Evolutionary conservation across 768 basidiomycete genomes (phyloP).

Genomic region (Auriscalpium microsporum): DNA sequence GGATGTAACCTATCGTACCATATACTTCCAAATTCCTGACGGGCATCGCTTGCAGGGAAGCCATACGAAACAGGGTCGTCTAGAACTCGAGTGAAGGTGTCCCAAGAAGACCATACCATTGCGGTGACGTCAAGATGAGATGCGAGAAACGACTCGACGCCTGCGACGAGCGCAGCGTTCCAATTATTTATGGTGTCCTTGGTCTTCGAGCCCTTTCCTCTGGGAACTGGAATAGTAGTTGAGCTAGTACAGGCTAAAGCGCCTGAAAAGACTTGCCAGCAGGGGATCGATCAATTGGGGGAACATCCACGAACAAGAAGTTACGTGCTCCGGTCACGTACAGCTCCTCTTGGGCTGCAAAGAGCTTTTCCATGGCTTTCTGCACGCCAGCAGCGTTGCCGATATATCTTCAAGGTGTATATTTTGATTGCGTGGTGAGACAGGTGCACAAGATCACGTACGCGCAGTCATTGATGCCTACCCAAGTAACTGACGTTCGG

Average conservation of each 20-base stretch:
- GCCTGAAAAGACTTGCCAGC: conserved; percentile 18
- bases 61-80: conserved; percentile 36
- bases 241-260: background rate
- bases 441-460: conserved; percentile 18
- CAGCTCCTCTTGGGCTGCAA: conserved; percentile 37
- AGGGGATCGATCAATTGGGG: conserved; percentile 45
- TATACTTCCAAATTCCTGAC: conserved; percentile 29
- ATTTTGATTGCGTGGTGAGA: no score
- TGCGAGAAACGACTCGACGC: conserved; percentile 27
- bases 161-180: conserved; percentile 35
- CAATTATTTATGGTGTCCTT: conserved; percentile 25
- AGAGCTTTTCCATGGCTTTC: conserved; percentile 27
- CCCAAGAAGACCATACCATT: conserved; percentile 41
- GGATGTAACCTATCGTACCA: conserved; percentile 51
- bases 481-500: conserved; percentile 45
- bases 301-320: conserved; percentile 54
- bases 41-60: conserved; percentile 27
- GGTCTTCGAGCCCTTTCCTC: no score
- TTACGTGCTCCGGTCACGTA: conserved; percentile 39
- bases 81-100: conserved; percentile 37
- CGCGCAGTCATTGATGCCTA: conserved; percentile 64
- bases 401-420: background rate
- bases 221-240: background rate
- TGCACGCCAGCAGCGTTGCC: conserved; percentile 18
- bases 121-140: conserved; percentile 37